These are phyloP conservation scores for Metarhizium sp. DNA, from an alignment of 2,329 filamentous ascomycete species.

Conservation along the genomic window DNA sequence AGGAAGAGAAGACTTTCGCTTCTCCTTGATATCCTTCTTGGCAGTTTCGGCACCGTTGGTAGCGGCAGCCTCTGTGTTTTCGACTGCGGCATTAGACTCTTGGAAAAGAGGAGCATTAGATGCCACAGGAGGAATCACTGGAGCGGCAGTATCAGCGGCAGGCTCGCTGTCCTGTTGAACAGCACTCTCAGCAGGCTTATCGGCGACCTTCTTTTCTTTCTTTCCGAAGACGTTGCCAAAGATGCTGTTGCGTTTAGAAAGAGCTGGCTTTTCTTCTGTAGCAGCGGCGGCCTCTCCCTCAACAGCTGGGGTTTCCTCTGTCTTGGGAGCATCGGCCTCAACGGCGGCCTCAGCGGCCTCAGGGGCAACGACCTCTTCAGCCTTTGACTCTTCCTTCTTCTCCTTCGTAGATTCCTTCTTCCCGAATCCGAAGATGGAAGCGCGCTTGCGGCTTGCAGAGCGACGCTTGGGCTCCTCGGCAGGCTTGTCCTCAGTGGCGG, in stretches of 20 bases:
- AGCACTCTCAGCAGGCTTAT: conserved; percentile 31
- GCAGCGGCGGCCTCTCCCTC: conserved; percentile 21
- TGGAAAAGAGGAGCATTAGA: conserved; percentile 47
- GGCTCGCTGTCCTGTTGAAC: conserved; percentile 35
- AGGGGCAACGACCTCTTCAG: conserved; percentile 22
- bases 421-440: conserved; percentile 53
- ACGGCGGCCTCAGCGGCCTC: conserved; percentile 21
- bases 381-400: conserved; percentile 27
- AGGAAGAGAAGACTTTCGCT: conserved; percentile 70
- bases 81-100: conserved; percentile 41
- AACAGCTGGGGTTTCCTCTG: conserved; percentile 19
- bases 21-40: conserved; percentile 62
- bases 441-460: conserved; percentile 56
- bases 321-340: conserved; percentile 21
- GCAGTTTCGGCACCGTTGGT: conserved; percentile 40
- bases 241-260: conserved; percentile 48
- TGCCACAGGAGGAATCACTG: conserved; percentile 51
- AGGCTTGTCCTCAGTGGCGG: conserved; percentile 24
- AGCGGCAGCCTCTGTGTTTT: conserved; percentile 35
- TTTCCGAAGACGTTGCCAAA: conserved; percentile 41
- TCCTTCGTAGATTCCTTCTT: conserved; percentile 37
- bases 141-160: conserved; percentile 40
- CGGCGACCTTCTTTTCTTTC: conserved; percentile 51
- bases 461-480: conserved; percentile 49
- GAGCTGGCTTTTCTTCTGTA: conserved; percentile 38